Percentiles rank a stretch among this genome's conserved stretches.
Evolutionary conservation across 2,329 filamentous ascomycete genomes (phyloP).

Genomic region (Fusarium devonianum): DNA sequence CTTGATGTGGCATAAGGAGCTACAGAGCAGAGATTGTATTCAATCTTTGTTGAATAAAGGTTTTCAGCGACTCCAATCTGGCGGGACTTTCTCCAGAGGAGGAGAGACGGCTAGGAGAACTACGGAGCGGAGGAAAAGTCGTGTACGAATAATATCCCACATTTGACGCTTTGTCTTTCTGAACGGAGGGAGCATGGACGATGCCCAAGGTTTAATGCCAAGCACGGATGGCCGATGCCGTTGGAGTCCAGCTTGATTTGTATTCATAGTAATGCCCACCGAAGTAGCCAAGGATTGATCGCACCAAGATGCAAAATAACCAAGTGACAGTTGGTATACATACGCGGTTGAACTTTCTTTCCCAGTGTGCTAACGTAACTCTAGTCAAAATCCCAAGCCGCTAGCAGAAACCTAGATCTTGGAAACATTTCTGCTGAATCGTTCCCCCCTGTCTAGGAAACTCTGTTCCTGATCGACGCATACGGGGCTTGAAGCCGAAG

Average conservation of each 20-base stretch:
- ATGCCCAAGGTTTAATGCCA: background rate
- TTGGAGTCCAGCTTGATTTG: constrained; percentile 21
- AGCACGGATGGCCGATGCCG: constrained; percentile 20
- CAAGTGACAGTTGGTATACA: too few species aligned
- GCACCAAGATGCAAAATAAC: too few species aligned
- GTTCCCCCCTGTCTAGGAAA: background rate
- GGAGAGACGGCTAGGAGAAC: too few species aligned
- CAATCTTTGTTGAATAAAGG: background rate
- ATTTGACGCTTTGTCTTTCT: constrained; percentile 10
- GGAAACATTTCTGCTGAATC: too few species aligned
- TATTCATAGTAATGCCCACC: too few species aligned
- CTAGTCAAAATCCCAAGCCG: too few species aligned
- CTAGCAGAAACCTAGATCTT: too few species aligned
- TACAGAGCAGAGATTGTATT: background rate
- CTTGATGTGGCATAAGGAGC: constrained; percentile 43
- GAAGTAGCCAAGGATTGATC: too few species aligned
- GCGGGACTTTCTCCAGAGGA: background rate
- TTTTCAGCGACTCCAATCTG: background rate
- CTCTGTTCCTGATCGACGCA: constrained; percentile 26
- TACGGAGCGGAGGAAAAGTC: background rate
- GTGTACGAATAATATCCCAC: constrained; percentile 28
- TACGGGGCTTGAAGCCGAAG: background rate
- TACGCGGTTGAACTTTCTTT: too few species aligned
- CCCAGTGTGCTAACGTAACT: too few species aligned
- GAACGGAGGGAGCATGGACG: constrained; percentile 8